phyloP scores from a whole-genome alignment of 148 eudicot genomes.

The Limonium bicolor region DNA sequence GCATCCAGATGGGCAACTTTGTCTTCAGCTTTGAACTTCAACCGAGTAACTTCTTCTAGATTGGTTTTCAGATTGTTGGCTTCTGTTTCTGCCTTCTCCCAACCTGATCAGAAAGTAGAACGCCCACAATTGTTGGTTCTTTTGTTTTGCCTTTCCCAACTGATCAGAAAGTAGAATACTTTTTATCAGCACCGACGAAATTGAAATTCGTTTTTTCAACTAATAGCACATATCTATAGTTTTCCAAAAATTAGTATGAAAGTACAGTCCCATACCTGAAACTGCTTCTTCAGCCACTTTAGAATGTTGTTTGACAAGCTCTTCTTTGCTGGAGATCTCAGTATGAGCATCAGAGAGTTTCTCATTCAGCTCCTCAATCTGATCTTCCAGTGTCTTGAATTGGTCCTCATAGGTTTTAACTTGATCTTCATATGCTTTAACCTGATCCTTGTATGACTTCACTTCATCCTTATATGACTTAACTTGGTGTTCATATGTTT shows the following conservation, averaged over 20 bases:
- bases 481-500: constrained; percentile 49
- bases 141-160: too few relatives aligned
- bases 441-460: constrained; percentile 14
- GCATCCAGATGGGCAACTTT: constrained; percentile 78
- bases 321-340: constrained; percentile 69
- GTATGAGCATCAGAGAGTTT: constrained; percentile 52
- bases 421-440: constrained; percentile 26
- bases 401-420: constrained; percentile 43
- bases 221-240: neutral
- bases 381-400: constrained; percentile 48
- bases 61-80: constrained; percentile 66
- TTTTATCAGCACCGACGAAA: neutral
- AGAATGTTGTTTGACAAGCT: constrained; percentile 74
- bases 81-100: constrained; percentile 98
- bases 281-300: constrained; percentile 99
- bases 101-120: constrained; percentile 42
- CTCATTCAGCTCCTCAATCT: constrained; percentile 50
- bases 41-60: constrained; percentile 69
- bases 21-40: constrained; percentile 82
- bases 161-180: too few relatives aligned
- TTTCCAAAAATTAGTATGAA: neutral
- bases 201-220: neutral
- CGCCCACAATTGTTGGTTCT: too few relatives aligned
- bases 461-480: constrained; percentile 26
- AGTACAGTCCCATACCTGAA: constrained; percentile 37